phyloP scores from a whole-genome alignment of 768 basidiomycete species.

The Russula abietina region DNA sequence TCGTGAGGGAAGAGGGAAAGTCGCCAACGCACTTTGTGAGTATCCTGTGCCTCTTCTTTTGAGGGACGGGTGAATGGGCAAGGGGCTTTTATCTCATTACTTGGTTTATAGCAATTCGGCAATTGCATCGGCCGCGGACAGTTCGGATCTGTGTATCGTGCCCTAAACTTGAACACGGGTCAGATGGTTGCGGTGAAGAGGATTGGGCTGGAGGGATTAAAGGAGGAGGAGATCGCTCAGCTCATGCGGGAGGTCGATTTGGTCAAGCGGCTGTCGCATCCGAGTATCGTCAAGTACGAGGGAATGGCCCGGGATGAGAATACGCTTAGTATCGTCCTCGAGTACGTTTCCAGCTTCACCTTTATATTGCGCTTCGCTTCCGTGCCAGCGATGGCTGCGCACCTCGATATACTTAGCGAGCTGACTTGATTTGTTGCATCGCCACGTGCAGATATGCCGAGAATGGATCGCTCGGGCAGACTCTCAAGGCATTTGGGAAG shows the following conservation, averaged over 20 bases:
- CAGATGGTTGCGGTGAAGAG: conserved; percentile 99
- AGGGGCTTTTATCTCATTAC: neutral
- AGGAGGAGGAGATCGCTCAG: conserved; percentile 84
- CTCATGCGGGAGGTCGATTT: conserved; percentile 94
- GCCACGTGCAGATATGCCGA: conserved; percentile 73
- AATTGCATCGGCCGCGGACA: conserved; percentile 97
- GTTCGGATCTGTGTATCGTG: conserved; percentile 93
- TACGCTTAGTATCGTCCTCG: conserved; percentile 86
- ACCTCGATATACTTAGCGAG: neutral
- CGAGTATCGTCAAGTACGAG: conserved; percentile 96
- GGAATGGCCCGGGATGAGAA: conserved; percentile 89
- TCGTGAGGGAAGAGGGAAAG: conserved; percentile 78
- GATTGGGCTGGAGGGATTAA: conserved; percentile 82
- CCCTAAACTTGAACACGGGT: conserved; percentile 87
- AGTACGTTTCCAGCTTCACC: conserved; percentile 50
- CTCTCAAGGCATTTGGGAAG: conserved; percentile 88
- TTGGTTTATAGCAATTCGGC: conserved; percentile 76
- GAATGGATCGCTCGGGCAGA: conserved; percentile 92
- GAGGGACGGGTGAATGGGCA: neutral
- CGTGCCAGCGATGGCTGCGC: neutral
- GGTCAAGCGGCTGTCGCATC: conserved; percentile 85
- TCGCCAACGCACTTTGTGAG: conserved; percentile 76
- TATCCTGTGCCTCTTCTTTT: neutral
- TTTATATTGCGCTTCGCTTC: conserved; percentile 14
- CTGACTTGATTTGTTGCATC: neutral